Base-by-base conservation (phyloP, 2,329 filamentous ascomycete genomes). In the Pyrenophora teres region DNA sequence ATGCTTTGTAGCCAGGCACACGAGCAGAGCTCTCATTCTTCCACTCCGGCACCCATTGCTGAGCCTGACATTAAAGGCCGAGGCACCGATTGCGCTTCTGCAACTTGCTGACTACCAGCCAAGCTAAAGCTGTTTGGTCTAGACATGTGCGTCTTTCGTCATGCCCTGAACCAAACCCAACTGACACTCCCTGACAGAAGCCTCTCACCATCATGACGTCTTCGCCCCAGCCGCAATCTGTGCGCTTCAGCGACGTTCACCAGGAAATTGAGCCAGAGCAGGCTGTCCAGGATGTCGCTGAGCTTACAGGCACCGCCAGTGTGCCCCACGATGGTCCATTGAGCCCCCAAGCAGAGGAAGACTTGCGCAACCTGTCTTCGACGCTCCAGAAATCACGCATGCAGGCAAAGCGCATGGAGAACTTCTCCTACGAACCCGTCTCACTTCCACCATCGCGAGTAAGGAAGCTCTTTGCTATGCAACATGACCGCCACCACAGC, bases 381-480 rank as follows among this genome's bases (percentile, higher is more conserved):
- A 87, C 85, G 19, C 78, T 96, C 21, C 88, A 91, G 59, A 85
- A 85, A 56, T 83, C 86, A 40, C 85, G 87, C 63, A 81, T 96
- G 55, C 92, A 97, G 76, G 88, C 92, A 64, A 83, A 86, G 50
- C 85, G 92, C 58, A 85, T 96, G 80, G 89, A 88, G 70, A 90
- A 92, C 70, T 96, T 91, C 75, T 87, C 88, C 37, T 97, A 92
- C 68, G 92, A 97, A 71, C 88, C 93, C 30, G 87, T 96, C 58
- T 97, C 94, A 31, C 80, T 97, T 45, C 93, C 94, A 32, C 82
- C 84, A 27, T 93, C 90, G 39, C 84, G 90, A 76, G 90, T 93
- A 85, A 76, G 88, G 83, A 62, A 44, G 16, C 58, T 18, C 36
- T 32, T 15, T 21, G 12, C 7, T 19, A 37, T 40, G 19, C 19